A percentile compares a stretch with the other conserved stretches of the same genome.
Conservation (phyloP, 306 rosid species). For the Fragaria nilgerrensis region DNA sequence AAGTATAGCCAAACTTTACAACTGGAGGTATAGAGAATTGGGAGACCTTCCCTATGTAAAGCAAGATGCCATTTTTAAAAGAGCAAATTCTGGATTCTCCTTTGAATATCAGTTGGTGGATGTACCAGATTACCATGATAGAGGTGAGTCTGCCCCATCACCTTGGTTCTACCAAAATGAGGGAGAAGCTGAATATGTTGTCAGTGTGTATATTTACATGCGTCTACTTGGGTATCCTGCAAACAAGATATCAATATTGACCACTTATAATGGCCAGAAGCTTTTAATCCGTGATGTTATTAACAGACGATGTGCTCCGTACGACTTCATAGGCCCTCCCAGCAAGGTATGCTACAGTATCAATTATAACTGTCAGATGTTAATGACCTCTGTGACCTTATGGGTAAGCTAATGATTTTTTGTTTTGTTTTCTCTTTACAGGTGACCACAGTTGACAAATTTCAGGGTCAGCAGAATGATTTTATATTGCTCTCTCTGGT, state of each 20-base stretch:
- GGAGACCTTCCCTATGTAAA: slow-evolving; percentile 89
- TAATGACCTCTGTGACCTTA: neutral
- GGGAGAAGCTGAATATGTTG: slow-evolving; percentile 96
- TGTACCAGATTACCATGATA: slow-evolving; percentile 88
- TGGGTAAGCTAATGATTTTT: neutral
- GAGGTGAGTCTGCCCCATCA: slow-evolving; percentile 92
- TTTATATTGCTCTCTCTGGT: slow-evolving; percentile 87
- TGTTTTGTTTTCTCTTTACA: slow-evolving; percentile 27
- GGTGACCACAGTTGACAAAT: slow-evolving; percentile 95
- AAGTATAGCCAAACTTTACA: slow-evolving; percentile 85
- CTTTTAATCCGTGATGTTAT: slow-evolving; percentile 93
- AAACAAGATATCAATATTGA: slow-evolving; percentile 92
- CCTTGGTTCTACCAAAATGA: slow-evolving; percentile 99
- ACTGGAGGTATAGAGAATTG: slow-evolving; percentile 95
- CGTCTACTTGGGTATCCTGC: slow-evolving; percentile 95
- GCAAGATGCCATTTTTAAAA: slow-evolving; percentile 52
- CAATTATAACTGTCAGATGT: neutral
- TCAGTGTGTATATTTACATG: slow-evolving; percentile 92
- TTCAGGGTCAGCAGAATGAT: slow-evolving; percentile 99
- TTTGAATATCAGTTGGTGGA: slow-evolving; percentile 93
- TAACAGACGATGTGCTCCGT: slow-evolving; percentile 85
- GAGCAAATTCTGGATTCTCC: slow-evolving; percentile 95
- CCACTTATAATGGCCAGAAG: slow-evolving; percentile 99
- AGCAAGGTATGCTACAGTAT: slow-evolving; percentile 58
- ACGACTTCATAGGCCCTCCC: slow-evolving; percentile 91